Evolutionary conservation across 225 moss, liverwort and hornwort genomes (phyloP).

Genomic region (Physcomitrium patens): DNA sequence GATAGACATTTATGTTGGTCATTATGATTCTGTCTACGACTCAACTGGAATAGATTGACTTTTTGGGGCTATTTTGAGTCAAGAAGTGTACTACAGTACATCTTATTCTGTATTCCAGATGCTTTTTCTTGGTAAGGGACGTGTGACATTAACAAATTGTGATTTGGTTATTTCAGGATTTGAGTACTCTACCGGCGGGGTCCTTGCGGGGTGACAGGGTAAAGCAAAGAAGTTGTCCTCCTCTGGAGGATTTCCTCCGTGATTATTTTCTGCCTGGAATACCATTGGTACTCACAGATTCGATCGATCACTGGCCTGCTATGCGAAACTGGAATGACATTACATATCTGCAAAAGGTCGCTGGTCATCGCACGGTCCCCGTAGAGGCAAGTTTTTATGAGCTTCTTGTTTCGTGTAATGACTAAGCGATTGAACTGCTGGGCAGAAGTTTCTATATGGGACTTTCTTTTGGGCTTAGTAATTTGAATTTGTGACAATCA

Average conservation of each 20-base stretch:
- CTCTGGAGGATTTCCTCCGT: slow-evolving; percentile 80
- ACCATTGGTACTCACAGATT: slow-evolving; percentile 69
- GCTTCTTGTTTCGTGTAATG: slow-evolving; percentile 7
- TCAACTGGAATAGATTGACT: slow-evolving; percentile 3
- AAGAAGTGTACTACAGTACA: not conserved
- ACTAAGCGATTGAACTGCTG: not conserved
- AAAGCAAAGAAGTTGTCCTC: slow-evolving; percentile 60
- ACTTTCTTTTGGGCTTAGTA: slow-evolving; percentile 31
- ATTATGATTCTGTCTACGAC: slow-evolving; percentile 16
- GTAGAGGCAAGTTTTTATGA: slow-evolving; percentile 67
- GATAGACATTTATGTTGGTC: slow-evolving; percentile 3
- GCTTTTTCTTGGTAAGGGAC: slow-evolving; percentile 10
- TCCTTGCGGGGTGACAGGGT: slow-evolving; percentile 57
- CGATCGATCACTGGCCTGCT: slow-evolving; percentile 90
- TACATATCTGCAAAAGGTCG: slow-evolving; percentile 64
- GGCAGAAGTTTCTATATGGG: not conserved
- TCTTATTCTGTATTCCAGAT: slow-evolving; percentile 1
- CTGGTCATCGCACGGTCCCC: slow-evolving; percentile 93
- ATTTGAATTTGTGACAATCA: slow-evolving; percentile 43
- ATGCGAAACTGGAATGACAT: slow-evolving; percentile 82
- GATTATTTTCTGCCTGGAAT: slow-evolving; percentile 69
- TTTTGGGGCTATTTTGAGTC: not conserved
- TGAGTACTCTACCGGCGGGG: slow-evolving; percentile 60
- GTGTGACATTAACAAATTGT: slow-evolving; percentile 25
- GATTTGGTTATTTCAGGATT: slow-evolving; percentile 56